These are phyloP conservation scores for Fraxinus anomala DNA, from an alignment of 257 asterid genomes.

Conservation along the genomic window DNA sequence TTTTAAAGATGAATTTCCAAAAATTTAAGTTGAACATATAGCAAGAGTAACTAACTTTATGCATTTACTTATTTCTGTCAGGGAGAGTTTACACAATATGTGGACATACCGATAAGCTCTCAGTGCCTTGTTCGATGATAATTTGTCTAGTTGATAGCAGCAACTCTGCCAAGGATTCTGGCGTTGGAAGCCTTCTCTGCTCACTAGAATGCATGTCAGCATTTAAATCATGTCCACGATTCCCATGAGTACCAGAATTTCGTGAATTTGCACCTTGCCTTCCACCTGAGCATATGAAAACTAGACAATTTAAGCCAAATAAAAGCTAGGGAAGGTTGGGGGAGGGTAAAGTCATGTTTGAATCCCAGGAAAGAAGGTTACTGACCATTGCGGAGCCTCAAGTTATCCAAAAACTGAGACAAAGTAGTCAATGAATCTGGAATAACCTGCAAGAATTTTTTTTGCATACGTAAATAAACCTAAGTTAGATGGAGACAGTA, in stretches of 20 bases:
- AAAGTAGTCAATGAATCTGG: constrained; percentile 84
- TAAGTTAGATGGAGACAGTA: not conserved
- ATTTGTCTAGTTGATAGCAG: constrained; percentile 58
- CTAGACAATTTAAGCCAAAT: constrained; percentile 5
- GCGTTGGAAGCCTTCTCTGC: constrained; percentile 73
- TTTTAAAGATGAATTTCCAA: not conserved
- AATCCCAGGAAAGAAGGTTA: constrained; percentile 28
- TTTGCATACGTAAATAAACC: constrained; percentile 18
- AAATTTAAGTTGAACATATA: not conserved
- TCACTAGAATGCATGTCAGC: constrained; percentile 38
- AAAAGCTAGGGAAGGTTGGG: constrained; percentile 1
- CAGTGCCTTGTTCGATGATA: constrained; percentile 61
- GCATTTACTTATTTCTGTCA: constrained; percentile 3
- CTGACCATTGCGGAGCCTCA: constrained; percentile 70
- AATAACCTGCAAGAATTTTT: constrained; percentile 50
- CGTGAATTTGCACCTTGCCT: constrained; percentile 46
- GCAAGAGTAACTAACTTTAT: not conserved
- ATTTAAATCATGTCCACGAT: constrained; percentile 41
- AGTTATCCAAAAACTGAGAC: constrained; percentile 60
- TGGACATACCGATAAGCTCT: constrained; percentile 72
- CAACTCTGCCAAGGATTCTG: constrained; percentile 80
- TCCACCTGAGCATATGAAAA: constrained; percentile 38
- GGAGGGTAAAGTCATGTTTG: not conserved
- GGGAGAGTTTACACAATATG: constrained; percentile 22
- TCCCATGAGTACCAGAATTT: constrained; percentile 42